phyloP scores from a whole-genome alignment of 2,329 filamentous ascomycete genomes.

The Calonectria fujianensis region DNA sequence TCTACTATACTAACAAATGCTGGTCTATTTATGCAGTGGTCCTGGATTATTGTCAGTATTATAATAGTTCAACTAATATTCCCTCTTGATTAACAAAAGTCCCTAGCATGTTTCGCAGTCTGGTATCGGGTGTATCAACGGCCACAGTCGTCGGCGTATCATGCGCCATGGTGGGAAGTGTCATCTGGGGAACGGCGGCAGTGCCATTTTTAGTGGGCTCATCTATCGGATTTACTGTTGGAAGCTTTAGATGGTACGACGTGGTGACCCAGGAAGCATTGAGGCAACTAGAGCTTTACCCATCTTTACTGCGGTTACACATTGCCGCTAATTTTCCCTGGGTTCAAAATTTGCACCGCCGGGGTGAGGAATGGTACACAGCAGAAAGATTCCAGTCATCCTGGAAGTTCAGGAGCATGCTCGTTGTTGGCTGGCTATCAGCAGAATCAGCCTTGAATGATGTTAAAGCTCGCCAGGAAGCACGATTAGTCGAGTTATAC shows the following conservation, averaged over 20 bases:
- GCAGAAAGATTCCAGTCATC: constrained; percentile 1
- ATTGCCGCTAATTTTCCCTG: not conserved
- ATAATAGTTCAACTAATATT: not conserved
- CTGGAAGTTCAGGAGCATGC: not conserved
- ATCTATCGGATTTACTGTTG: not conserved
- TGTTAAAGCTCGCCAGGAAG: not conserved
- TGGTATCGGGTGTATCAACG: not conserved
- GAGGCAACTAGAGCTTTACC: not conserved
- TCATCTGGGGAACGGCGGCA: not conserved
- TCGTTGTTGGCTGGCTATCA: not conserved
- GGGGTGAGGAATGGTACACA: not conserved
- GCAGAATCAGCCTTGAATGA: not conserved
- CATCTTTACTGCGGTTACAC: not conserved
- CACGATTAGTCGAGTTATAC: not conserved
- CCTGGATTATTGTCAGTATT: constrained; percentile 4
- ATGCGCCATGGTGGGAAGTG: not conserved
- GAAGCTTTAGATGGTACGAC: not conserved
- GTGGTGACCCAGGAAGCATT: constrained; percentile 2
- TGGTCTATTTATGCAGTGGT: not conserved
- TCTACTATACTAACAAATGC: not conserved
- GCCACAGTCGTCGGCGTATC: not conserved
- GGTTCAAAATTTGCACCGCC: not conserved
- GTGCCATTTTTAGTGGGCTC: not conserved
- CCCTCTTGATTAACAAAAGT: not conserved
- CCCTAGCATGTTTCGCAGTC: not conserved